Base-by-base conservation (phyloP, 2,329 filamentous ascomycete genomes). In the Metarhizium sp. region DNA sequence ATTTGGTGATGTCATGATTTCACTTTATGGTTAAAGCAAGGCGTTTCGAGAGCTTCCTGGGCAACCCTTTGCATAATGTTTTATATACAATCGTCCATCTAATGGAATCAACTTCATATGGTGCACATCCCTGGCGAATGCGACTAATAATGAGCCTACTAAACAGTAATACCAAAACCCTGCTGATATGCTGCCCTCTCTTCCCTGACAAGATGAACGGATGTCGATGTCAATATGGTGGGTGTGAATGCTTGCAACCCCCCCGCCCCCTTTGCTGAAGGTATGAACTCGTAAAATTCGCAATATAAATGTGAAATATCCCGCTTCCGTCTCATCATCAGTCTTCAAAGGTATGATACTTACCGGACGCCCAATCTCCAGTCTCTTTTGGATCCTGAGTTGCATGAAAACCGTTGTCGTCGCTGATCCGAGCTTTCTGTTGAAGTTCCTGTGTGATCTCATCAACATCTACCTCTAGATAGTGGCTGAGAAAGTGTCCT, bases 391-490 rank as follows among this genome's bases (percentile, higher is more conserved):
- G 32, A 30, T 16, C 18, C n/a, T 20, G 40, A 16, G 18, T 18
- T 7, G 34, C 25, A 7, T 36, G 43, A 11, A 42, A 25, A 0
- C 47, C 40, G 29, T 58, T 54, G 8, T 58, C 34, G 46, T 55
- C 49, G 10, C 57, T 51, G 58, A 61, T 62, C 38, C 54, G 55
- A 58, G 62, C 64, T 73, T 84, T 84, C 59, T 84, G 73, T 62
- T 77, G 80, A 48, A 99, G 73, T 69, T 94, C 85, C 64, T 82
- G 75, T 1, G 92, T 96, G 55, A 97, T 83, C 36, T 77, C 76
- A 1, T 89, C 81, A 2, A 96, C 82, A 66, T 96, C 86, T 1
- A 97, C 82, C 51, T 81, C 81, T 0, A 99, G 79, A 65, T 94
- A 99, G 8, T 84, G 75, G 7, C 83, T 76, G 56, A 99, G 72